Evolutionary conservation across 768 basidiomycete genomes (phyloP).

Genomic region (Holtermannia corniformis): DNA sequence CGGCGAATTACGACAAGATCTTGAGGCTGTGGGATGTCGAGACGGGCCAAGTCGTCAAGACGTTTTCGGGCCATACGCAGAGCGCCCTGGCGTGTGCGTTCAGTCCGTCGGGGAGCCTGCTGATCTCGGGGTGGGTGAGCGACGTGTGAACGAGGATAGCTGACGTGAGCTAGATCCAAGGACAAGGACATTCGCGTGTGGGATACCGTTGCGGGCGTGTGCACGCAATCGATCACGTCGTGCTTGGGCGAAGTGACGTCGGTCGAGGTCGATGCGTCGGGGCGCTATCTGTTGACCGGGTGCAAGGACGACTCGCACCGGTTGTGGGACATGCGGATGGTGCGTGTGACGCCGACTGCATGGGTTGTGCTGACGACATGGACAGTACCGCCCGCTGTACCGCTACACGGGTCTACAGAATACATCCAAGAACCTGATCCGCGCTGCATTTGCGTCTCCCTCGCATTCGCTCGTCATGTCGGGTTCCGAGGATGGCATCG

Average conservation of each 20-base stretch:
- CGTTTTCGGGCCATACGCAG: constrained; percentile 39
- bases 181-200: constrained; percentile 37
- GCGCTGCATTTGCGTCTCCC: constrained; percentile 26
- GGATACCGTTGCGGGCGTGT: constrained; percentile 38
- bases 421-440: constrained; percentile 38
- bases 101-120: constrained; percentile 29
- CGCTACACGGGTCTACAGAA: constrained; percentile 40
- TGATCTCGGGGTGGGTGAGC: constrained; percentile 27
- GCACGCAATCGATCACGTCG: constrained; percentile 26
- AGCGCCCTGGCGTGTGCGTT: constrained; percentile 29
- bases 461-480: constrained; percentile 23
- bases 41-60: constrained; percentile 29
- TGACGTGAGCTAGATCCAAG: constrained; percentile 24
- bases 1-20: constrained; percentile 38
- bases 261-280: constrained; percentile 35
- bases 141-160: background rate
- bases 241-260: constrained; percentile 39
- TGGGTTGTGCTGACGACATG: background rate
- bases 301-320: constrained; percentile 39
- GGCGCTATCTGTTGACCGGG: constrained; percentile 33
- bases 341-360: constrained; percentile 3
- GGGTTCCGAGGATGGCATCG: constrained; percentile 37
- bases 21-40: constrained; percentile 34
- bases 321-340: constrained; percentile 40
- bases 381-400: constrained; percentile 31